Conservation (phyloP, 441 rosid species). For the Populus hybrid region DNA sequence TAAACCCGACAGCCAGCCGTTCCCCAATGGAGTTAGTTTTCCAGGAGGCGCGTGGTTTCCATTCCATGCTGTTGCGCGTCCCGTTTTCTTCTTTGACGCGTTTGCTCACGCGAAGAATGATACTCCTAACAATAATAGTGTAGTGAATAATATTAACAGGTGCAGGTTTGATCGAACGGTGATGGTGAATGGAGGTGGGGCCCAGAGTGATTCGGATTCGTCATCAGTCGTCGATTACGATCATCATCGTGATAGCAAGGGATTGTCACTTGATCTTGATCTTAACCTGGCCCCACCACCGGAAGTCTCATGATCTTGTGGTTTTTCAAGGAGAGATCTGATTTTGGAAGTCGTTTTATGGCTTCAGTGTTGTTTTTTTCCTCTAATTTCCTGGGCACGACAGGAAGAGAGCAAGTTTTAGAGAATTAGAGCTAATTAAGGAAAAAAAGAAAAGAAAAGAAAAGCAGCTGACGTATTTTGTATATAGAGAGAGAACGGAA, state of each 20-base stretch:
- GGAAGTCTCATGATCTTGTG: slow-evolving; percentile 16
- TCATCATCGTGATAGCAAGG: slow-evolving; percentile 14
- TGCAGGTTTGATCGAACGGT: slow-evolving; percentile 21
- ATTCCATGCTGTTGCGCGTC: slow-evolving; percentile 39
- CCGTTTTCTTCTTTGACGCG: slow-evolving; percentile 41
- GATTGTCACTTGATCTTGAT: slow-evolving; percentile 44
- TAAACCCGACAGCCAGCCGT: not conserved
- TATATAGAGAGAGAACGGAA: slow-evolving; percentile 13
- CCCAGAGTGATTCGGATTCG: slow-evolving; percentile 55
- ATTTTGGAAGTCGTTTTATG: slow-evolving; percentile 7
- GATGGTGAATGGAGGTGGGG: slow-evolving; percentile 19
- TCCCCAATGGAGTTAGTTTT: not conserved
- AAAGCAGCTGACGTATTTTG: slow-evolving; percentile 15
- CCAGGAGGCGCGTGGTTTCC: slow-evolving; percentile 30
- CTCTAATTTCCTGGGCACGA: no score
- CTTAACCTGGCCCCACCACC: slow-evolving; percentile 55
- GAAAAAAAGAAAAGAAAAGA: no score
- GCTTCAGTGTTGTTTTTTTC: not conserved
- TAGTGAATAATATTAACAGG: not conserved
- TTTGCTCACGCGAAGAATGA: slow-evolving; percentile 21
- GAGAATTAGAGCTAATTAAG: slow-evolving; percentile 7
- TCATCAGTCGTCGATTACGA: slow-evolving; percentile 56
- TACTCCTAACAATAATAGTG: no score
- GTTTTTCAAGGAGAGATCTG: not conserved
- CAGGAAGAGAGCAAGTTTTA: not conserved